phyloP scores from a whole-genome alignment of 176 grass and related monocot species.

The Oryza officinalis region DNA sequence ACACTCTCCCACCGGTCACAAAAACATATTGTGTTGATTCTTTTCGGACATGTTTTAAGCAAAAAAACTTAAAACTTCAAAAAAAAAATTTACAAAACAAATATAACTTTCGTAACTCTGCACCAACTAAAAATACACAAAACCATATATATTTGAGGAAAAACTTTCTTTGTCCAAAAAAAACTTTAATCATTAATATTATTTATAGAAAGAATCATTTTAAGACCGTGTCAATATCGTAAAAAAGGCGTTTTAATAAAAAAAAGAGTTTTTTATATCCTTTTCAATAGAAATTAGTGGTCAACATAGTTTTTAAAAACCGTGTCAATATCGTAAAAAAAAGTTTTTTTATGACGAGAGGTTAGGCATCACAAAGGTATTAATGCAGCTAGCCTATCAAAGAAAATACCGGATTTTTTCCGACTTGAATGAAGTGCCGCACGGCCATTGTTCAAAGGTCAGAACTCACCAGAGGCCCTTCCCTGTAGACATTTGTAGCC shows the following conservation, averaged over 20 bases:
- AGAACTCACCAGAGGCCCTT: neutral
- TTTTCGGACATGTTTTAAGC: neutral
- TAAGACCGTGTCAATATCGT: no score
- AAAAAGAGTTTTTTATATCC: no score
- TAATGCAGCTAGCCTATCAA: neutral
- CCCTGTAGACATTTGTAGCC: slow-evolving; percentile 25
- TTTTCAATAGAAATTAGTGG: neutral
- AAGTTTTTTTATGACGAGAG: neutral
- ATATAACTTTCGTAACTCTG: no score
- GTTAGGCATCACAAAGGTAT: neutral
- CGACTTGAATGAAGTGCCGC: neutral
- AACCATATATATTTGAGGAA: no score
- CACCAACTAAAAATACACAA: no score
- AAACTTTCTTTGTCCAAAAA: no score
- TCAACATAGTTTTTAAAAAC: neutral
- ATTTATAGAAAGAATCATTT: neutral
- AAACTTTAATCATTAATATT: no score
- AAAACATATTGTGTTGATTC: neutral
- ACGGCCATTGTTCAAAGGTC: slow-evolving; percentile 17
- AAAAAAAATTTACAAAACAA: no score
- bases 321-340: neutral
- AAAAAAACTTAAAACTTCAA: neutral
- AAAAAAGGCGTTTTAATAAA: no score
- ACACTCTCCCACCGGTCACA: neutral
- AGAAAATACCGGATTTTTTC: neutral